Percentiles rank a stretch among this genome's conserved stretches.
Evolutionary conservation across 495 filamentous ascomycete species (phyloP).

Genomic region (Amphirosellinia nigrospora): DNA sequence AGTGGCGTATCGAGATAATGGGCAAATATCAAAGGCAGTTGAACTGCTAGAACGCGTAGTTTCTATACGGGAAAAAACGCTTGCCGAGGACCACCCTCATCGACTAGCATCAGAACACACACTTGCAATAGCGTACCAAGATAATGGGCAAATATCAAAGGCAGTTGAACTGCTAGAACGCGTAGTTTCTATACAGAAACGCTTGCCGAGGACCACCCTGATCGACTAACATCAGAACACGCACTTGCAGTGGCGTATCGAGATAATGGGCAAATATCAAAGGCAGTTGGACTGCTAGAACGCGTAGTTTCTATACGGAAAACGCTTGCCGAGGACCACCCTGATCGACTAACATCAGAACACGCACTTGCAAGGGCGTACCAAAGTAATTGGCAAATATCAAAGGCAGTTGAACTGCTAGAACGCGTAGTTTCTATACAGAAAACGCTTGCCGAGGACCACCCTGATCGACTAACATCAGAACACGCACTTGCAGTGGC

Average conservation of each 20-base stretch:
- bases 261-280: no score
- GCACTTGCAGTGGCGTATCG: no score
- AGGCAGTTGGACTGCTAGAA: constrained; percentile 32
- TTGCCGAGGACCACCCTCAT: constrained; percentile 35
- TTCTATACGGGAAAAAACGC: neutral
- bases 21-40: no score
- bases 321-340: constrained; percentile 35
- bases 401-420: constrained; percentile 40
- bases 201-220: no score
- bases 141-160: constrained; percentile 26
- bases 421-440: neutral
- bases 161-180: constrained; percentile 36
- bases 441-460: no score
- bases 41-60: neutral
- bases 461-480: no score
- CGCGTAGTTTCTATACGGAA: constrained; percentile 36
- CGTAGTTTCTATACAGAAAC: neutral
- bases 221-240: no score
- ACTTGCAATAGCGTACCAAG: constrained; percentile 34
- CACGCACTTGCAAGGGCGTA: constrained; percentile 37
- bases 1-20: neutral
- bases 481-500: no score
- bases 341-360: constrained; percentile 38
- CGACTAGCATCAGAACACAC: constrained; percentile 40
- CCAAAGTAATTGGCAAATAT: constrained; percentile 4